phyloP scores from a whole-genome alignment of 2,329 filamentous ascomycete species.

The Aspergillus texensis region DNA sequence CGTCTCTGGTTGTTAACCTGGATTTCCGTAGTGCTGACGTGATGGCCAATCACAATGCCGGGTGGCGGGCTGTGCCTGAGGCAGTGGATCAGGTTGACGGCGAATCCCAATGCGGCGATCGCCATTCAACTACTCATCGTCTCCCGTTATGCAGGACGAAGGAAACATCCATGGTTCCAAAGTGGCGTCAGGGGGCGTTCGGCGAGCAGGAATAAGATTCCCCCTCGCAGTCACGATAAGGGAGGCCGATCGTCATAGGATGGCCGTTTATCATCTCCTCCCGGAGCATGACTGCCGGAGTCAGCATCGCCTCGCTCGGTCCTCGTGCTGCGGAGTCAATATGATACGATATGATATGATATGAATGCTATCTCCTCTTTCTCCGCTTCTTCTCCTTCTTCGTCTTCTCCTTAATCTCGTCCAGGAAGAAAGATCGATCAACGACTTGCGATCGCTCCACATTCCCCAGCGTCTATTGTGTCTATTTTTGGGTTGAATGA shows the following conservation, averaged over 20 bases:
- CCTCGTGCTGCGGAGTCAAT: conserved; percentile 10
- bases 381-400: background rate
- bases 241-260: background rate
- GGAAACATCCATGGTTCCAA: conserved; percentile 1
- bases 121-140: background rate
- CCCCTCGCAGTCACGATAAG: conserved; percentile 5
- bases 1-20: background rate
- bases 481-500: conserved; percentile 7
- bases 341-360: conserved; percentile 8
- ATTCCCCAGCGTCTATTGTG: conserved; percentile 2
- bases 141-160: background rate
- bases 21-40: background rate
- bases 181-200: conserved; percentile 2
- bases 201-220: background rate
- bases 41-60: background rate
- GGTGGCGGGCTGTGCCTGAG: background rate
- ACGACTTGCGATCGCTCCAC: background rate
- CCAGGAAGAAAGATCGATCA: conserved; percentile 3
- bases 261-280: background rate
- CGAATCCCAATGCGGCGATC: background rate
- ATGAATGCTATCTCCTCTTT: conserved; percentile 1
- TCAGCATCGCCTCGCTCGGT: conserved; percentile 20
- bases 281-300: conserved; percentile 14
- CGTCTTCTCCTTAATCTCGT: background rate
- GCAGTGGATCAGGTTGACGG: conserved; percentile 1